Percentiles rank a stretch among this genome's conserved stretches.
These are phyloP conservation scores for Dothistroma septosporum DNA, from an alignment of 2,329 filamentous ascomycete species.

Conservation along the genomic window DNA sequence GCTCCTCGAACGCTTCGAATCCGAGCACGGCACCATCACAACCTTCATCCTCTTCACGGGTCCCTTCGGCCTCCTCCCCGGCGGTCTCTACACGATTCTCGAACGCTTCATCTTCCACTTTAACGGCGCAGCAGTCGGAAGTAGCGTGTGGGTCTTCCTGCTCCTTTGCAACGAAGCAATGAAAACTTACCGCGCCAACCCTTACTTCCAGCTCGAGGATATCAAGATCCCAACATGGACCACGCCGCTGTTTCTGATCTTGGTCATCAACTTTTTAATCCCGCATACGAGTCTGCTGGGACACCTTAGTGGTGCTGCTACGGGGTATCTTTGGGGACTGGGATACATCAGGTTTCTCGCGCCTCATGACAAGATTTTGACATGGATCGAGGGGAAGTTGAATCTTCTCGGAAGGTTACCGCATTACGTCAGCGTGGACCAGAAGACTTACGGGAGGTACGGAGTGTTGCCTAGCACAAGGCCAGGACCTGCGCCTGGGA, in stretches of 20 bases:
- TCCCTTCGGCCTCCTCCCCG: conserved; percentile 62
- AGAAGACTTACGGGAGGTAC: conserved; percentile 91
- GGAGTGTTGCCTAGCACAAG: conserved; percentile 66
- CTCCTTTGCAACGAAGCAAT: conserved; percentile 81
- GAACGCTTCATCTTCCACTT: conserved; percentile 67
- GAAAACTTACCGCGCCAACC: conserved; percentile 76
- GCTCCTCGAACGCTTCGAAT: conserved; percentile 89
- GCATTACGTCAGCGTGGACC: conserved; percentile 90
- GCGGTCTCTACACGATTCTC: conserved; percentile 71
- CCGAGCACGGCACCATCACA: conserved; percentile 84
- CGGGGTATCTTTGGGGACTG: conserved; percentile 84
- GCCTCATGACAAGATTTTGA: conserved; percentile 79
- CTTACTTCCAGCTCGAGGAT: conserved; percentile 60
- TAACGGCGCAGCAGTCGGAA: conserved; percentile 73
- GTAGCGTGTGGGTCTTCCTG: conserved; percentile 90
- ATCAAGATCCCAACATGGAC: conserved; percentile 86
- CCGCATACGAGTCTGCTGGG: conserved; percentile 80
- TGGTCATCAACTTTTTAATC: conserved; percentile 71
- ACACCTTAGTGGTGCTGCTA: conserved; percentile 74
- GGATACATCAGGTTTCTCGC: conserved; percentile 86
- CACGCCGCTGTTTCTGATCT: conserved; percentile 71
- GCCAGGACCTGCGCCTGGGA: conserved; percentile 21
- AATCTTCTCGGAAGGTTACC: conserved; percentile 80
- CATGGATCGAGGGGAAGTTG: conserved; percentile 84
- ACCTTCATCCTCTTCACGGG: conserved; percentile 85